phyloP scores from a whole-genome alignment of 768 basidiomycete genomes.

The Royoungia palumana region DNA sequence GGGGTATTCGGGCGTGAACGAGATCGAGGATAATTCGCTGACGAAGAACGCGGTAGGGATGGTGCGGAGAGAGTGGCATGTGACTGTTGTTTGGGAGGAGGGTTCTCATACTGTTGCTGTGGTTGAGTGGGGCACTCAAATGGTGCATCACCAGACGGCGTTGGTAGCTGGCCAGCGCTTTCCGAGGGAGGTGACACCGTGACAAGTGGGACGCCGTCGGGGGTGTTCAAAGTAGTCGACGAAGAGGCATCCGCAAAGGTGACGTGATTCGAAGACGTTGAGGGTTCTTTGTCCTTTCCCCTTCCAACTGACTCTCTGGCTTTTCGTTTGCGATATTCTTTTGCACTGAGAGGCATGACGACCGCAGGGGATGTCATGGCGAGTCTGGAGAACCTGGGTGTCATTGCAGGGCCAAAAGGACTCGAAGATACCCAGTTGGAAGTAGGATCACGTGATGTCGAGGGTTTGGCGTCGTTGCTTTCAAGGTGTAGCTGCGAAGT shows the following conservation, averaged over 20 bases:
- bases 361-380: constrained; percentile 26
- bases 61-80: constrained; percentile 7
- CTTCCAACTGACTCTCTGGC: constrained; percentile 5
- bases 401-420: constrained; percentile 29
- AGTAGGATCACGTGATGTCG: constrained; percentile 23
- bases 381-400: constrained; percentile 31
- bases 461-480: constrained; percentile 11
- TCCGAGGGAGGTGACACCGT: constrained; percentile 17
- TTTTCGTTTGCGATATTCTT: constrained; percentile 26
- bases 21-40: not conserved
- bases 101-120: constrained; percentile 5
- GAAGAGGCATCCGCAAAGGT: constrained; percentile 10
- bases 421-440: constrained; percentile 28
- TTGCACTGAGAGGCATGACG: constrained; percentile 31
- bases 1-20: constrained; percentile 20
- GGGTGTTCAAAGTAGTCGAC: not conserved
- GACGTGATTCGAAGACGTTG: constrained; percentile 5
- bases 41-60: constrained; percentile 1
- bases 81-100: not conserved
- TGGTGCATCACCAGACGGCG: not conserved
- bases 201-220: constrained; percentile 7
- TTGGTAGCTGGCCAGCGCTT: not conserved
- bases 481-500: constrained; percentile 7
- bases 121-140: too few relatives aligned
- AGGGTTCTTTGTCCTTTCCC: constrained; percentile 5